A percentile compares a stretch with the other conserved stretches of the same genome.
phyloP scores from a whole-genome alignment of 2,329 filamentous ascomycete species.

The Metarhizium brunneum region DNA sequence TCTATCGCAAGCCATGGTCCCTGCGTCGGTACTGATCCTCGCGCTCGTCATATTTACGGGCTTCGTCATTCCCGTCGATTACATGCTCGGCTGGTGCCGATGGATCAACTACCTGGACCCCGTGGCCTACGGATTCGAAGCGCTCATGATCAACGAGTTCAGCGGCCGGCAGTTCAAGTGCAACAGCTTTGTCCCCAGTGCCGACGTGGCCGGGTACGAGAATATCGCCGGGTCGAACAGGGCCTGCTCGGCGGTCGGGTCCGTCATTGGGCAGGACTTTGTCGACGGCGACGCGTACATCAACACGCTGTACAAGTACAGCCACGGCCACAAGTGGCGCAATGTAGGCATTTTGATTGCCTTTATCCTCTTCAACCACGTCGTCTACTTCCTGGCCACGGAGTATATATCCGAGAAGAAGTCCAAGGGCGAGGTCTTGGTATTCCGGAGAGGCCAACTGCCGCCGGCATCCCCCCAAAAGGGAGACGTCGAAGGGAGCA shows the following conservation, averaged over 20 bases:
- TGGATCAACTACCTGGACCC: conserved; percentile 54
- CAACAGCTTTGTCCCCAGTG: too few species aligned
- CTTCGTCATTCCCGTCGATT: conserved; percentile 52
- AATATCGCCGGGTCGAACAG: too few species aligned
- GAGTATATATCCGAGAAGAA: too few species aligned
- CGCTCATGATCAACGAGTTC: conserved; percentile 77
- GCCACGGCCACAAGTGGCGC: conserved; percentile 22
- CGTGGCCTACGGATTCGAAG: conserved; percentile 70
- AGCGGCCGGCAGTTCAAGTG: conserved; percentile 15
- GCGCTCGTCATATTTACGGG: conserved; percentile 60
- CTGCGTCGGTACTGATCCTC: conserved; percentile 50
- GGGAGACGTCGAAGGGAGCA: too few species aligned
- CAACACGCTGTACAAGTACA: conserved; percentile 44
- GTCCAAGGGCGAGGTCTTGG: too few species aligned
- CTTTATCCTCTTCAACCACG: too few species aligned
- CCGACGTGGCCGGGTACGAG: too few species aligned
- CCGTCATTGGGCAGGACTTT: conserved; percentile 36
- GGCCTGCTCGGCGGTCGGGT: conserved; percentile 37
- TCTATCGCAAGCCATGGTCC: conserved; percentile 52
- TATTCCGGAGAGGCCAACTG: too few species aligned
- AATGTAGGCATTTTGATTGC: conserved; percentile 34
- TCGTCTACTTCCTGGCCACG: too few species aligned
- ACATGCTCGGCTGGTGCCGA: conserved; percentile 79
- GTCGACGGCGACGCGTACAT: conserved; percentile 54
- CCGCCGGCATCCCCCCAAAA: too few species aligned